Percentiles rank a stretch among this genome's conserved stretches.
Evolutionary conservation across 1,139 yeast genomes (phyloP).

Genomic region (Hansenula lynferdii): DNA sequence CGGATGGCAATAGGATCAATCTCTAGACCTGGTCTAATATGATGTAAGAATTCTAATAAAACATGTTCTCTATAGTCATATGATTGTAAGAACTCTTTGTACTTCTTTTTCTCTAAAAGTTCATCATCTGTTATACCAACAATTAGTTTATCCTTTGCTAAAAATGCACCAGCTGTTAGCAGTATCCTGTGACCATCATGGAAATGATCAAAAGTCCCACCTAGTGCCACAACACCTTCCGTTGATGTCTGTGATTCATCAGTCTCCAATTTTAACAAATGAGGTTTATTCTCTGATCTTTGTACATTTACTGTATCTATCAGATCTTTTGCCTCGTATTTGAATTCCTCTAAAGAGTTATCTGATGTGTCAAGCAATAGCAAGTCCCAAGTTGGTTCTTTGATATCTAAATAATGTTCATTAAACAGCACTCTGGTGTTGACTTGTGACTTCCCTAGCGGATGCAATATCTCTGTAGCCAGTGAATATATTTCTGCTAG

Average conservation of each 20-base stretch:
- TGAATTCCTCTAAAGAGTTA: slow-evolving; percentile 6
- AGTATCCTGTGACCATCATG: slow-evolving; percentile 95
- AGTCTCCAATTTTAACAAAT: slow-evolving; percentile 4
- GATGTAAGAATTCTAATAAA: slow-evolving; percentile 44
- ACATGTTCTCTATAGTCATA: slow-evolving; percentile 44
- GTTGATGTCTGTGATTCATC: slow-evolving; percentile 20
- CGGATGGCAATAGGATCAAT: slow-evolving; percentile 54
- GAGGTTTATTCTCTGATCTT: slow-evolving; percentile 5
- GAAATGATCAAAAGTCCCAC: slow-evolving; percentile 96
- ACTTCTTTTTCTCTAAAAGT: slow-evolving; percentile 70
- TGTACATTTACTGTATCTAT: slow-evolving; percentile 9
- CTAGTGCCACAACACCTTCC: slow-evolving; percentile 55
- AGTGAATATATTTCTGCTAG: slow-evolving; percentile 17
- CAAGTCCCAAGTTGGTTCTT: slow-evolving; percentile 14
- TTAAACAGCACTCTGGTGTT: slow-evolving; percentile 17
- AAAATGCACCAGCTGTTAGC: slow-evolving; percentile 65
- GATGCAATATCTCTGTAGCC: slow-evolving; percentile 10
- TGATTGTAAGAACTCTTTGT: slow-evolving; percentile 57
- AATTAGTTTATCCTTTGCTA: slow-evolving; percentile 51
- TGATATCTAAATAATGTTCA: slow-evolving; percentile 15
- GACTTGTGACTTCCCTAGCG: slow-evolving; percentile 8
- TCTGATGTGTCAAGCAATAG: slow-evolving; percentile 13
- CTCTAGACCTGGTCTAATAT: slow-evolving; percentile 38
- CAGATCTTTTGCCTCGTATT: slow-evolving; percentile 7
- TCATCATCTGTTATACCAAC: slow-evolving; percentile 85